Percentiles rank a stretch among this genome's conserved stretches.
phyloP scores from a whole-genome alignment of 768 basidiomycete species.

The Suillus brevipes region DNA sequence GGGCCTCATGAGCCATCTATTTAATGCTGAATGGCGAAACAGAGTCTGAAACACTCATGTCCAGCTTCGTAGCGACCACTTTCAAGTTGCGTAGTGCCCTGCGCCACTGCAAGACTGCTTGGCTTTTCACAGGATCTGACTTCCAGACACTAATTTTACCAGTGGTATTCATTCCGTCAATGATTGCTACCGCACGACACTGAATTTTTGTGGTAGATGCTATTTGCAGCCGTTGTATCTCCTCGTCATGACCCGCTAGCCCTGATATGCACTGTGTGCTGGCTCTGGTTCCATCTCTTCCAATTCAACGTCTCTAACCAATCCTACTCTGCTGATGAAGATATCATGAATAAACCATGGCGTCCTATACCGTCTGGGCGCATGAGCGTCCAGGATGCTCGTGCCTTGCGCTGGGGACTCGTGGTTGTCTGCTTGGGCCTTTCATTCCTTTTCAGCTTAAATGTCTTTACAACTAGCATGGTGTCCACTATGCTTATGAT shows the following conservation, averaged over 20 bases:
- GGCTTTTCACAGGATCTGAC: constrained; percentile 37
- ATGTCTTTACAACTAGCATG: neutral
- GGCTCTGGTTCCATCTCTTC: constrained; percentile 36
- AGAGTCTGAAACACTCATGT: neutral
- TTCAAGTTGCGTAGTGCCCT: neutral
- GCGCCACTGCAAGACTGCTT: constrained; percentile 26
- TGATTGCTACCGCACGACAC: neutral
- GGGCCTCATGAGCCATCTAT: neutral
- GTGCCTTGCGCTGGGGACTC: neutral
- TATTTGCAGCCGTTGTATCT: constrained; percentile 13
- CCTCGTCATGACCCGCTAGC: neutral
- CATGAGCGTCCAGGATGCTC: constrained; percentile 18
- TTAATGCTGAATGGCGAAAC: neutral
- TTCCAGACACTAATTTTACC: constrained; percentile 37
- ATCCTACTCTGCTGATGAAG: constrained; percentile 26
- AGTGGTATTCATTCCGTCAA: constrained; percentile 23
- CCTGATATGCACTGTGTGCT: constrained; percentile 14
- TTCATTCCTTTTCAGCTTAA: neutral
- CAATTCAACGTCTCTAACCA: constrained; percentile 39
- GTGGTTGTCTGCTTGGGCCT: neutral
- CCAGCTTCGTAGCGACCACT: neutral
- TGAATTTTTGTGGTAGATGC: constrained; percentile 9
- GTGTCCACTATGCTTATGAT: neutral
- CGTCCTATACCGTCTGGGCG: constrained; percentile 39
- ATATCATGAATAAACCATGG: constrained; percentile 36